Evolutionary conservation across 345 rosid genomes (phyloP), one percentile per base, ranked within the genome.

Genomic region (Moricandia moricandioides): DNA sequence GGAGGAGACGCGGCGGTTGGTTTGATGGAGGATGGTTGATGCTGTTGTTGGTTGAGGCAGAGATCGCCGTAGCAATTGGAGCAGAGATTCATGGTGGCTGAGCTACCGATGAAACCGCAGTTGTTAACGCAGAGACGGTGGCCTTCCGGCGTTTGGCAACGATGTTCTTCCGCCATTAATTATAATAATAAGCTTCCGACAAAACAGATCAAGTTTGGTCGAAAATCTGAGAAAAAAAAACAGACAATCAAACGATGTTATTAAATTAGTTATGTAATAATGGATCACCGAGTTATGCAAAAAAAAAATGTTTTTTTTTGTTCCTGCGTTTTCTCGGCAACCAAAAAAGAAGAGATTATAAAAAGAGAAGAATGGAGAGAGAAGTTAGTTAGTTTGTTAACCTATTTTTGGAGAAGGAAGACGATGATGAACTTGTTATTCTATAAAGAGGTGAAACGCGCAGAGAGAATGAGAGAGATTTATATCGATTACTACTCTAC

Each of bases 21-120:
- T 72, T 71, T 76, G 31, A 76, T 37, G 78, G 88, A 75, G 56
- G 84, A 75, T 55, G 74, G 62, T 18, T 83, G n/a, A n/a, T n/a
- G n/a, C n/a, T n/a, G 86, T 24, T 80, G 85, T 45, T 86, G 84
- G 18, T 78, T 78, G 29, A 80, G 80, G 18, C 80, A 62, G 70
- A 80, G 73, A 62, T 82, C 88, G 24, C 79, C 59, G 82, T 85
- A 85, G 74, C 88, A 85, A 37, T 85, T 82, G 7, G 88, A 82
- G 31, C 88, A 85, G 35, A 85, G 86, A 39, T 85, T 85, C 88
- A 85, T 83, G 62, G 84, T 85, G 12, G 85, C 78, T 7, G 86
- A 75, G 73, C 85, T 85, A 0, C 88, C 86, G 51, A 76, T 68
- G 78, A 85, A 83, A 10, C 86, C 88, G 34, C 88, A 85, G 77